Evolutionary conservation across 164 flowering plant species (phyloP).

Genomic region (Sextonia rubra): DNA sequence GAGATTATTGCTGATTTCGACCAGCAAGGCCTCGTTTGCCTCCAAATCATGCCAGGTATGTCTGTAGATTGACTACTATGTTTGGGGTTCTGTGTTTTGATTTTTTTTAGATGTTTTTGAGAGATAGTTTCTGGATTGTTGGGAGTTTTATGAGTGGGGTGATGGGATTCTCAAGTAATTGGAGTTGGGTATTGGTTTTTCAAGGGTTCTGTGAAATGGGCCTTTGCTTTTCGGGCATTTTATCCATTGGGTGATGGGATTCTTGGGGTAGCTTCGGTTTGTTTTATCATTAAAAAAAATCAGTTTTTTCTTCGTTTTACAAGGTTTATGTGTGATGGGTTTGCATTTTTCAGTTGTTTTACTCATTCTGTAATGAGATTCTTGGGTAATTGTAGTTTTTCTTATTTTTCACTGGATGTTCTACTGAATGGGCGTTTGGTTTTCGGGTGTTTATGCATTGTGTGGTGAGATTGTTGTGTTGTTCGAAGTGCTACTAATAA

Average conservation of each 20-base stretch:
- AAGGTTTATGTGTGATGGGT: not conserved
- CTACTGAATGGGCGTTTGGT: too few species aligned
- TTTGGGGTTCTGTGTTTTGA: not conserved
- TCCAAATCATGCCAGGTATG: slow-evolving; percentile 90
- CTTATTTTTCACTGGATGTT: too few species aligned
- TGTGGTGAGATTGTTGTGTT: not conserved
- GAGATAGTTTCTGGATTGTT: not conserved
- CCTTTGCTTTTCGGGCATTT: not conserved
- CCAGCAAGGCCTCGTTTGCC: slow-evolving; percentile 66
- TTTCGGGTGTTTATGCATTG: not conserved
- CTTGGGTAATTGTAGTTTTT: too few species aligned
- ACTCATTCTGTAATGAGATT: too few species aligned
- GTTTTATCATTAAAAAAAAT: too few species aligned
- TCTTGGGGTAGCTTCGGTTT: too few species aligned
- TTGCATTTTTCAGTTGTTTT: too few species aligned
- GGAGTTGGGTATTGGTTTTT: not conserved
- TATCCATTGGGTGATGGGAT: not conserved
- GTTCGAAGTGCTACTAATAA: not conserved
- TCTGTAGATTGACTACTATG: not conserved
- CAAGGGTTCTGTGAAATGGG: not conserved
- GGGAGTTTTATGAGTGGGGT: not conserved
- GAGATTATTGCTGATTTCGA: slow-evolving; percentile 69
- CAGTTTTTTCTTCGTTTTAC: not conserved
- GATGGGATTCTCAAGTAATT: not conserved
- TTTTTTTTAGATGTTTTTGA: not conserved